A percentile compares a stretch with the other conserved stretches of the same genome.
Evolutionary conservation across 768 basidiomycete genomes (phyloP).

Genomic region (Termitomyces sp.): DNA sequence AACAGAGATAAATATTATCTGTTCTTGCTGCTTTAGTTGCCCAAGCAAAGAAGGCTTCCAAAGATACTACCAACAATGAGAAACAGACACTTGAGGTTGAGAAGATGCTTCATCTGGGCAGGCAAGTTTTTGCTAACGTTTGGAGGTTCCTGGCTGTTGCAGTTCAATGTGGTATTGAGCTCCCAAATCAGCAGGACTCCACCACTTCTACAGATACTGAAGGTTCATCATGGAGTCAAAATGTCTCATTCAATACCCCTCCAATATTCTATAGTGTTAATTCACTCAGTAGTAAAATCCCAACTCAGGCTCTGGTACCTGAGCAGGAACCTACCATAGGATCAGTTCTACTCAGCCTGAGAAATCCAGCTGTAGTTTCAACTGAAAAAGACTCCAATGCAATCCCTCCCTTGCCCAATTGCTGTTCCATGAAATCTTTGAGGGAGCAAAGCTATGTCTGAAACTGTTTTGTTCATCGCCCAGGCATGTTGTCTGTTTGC

Average conservation of each 20-base stretch:
- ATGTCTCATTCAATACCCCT: slow-evolving; percentile 25
- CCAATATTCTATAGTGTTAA: slow-evolving; percentile 21
- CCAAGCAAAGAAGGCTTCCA: slow-evolving; percentile 68
- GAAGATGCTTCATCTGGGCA: slow-evolving; percentile 76
- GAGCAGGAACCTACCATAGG: slow-evolving; percentile 23
- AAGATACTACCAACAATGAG: slow-evolving; percentile 42
- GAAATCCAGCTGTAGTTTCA: slow-evolving; percentile 21
- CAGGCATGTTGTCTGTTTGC: slow-evolving; percentile 52
- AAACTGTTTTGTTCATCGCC: slow-evolving; percentile 40
- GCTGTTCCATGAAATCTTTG: slow-evolving; percentile 8
- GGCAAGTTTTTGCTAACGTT: slow-evolving; percentile 78
- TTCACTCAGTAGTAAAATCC: slow-evolving; percentile 30
- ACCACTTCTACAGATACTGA: slow-evolving; percentile 27
- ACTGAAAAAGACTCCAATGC: slow-evolving; percentile 34
- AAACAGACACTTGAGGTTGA: slow-evolving; percentile 56
- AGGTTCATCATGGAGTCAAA: slow-evolving; percentile 24
- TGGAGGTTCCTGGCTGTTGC: slow-evolving; percentile 76
- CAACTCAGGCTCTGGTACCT: slow-evolving; percentile 27
- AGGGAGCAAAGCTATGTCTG: slow-evolving; percentile 18
- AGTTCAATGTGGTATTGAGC: slow-evolving; percentile 68
- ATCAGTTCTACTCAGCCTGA: slow-evolving; percentile 40
- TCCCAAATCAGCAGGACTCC: slow-evolving; percentile 49
- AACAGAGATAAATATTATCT: slow-evolving; percentile 79
- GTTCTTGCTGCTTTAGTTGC: slow-evolving; percentile 80
- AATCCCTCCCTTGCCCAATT: slow-evolving; percentile 32